A percentile compares a stretch with the other conserved stretches of the same genome.
phyloP scores from a whole-genome alignment of 192 early-diverging fungal genomes.

The Coemansia sp. region DNA sequence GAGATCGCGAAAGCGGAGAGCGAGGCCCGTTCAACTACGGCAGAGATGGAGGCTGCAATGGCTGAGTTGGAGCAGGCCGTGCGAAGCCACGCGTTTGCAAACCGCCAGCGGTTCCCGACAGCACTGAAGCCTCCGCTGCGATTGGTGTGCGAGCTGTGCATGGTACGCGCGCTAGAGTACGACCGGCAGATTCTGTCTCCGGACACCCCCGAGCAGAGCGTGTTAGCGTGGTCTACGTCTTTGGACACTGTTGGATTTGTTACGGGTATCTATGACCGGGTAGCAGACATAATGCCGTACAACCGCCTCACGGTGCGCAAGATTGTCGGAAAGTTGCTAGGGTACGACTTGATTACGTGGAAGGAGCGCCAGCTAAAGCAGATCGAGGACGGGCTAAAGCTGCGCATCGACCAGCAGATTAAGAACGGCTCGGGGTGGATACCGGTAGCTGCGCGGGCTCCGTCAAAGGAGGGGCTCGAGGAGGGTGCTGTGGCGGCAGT shows the following conservation, averaged over 20 bases:
- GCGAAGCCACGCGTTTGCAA: slow-evolving; percentile 30
- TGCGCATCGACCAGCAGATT: slow-evolving; percentile 44
- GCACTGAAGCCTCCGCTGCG: slow-evolving; percentile 45
- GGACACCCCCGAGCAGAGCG: slow-evolving; percentile 33
- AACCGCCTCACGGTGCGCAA: slow-evolving; percentile 48
- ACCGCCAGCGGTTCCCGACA: slow-evolving; percentile 49
- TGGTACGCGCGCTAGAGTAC: slow-evolving; percentile 45
- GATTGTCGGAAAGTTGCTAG: slow-evolving; percentile 47
- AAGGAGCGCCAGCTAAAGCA: slow-evolving; percentile 49
- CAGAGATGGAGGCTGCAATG: slow-evolving; percentile 42
- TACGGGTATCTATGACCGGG: slow-evolving; percentile 27
- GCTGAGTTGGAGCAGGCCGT: slow-evolving; percentile 22
- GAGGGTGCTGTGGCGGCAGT: neutral
- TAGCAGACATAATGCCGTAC: slow-evolving; percentile 40
- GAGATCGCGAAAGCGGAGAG: slow-evolving; percentile 15
- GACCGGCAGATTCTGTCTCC: slow-evolving; percentile 33
- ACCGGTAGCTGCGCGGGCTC: slow-evolving; percentile 23
- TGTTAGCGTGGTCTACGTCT: slow-evolving; percentile 47
- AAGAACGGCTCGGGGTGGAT: slow-evolving; percentile 47
- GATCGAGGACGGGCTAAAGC: slow-evolving; percentile 48
- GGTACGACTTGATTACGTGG: slow-evolving; percentile 44
- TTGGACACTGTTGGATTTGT: slow-evolving; percentile 48
- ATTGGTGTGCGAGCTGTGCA: slow-evolving; percentile 48
- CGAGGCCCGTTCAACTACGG: slow-evolving; percentile 34
- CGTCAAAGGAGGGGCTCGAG: slow-evolving; percentile 24